Conservation (phyloP, 2,329 filamentous ascomycete species). For the Pseudogymnoascus sp. region DNA sequence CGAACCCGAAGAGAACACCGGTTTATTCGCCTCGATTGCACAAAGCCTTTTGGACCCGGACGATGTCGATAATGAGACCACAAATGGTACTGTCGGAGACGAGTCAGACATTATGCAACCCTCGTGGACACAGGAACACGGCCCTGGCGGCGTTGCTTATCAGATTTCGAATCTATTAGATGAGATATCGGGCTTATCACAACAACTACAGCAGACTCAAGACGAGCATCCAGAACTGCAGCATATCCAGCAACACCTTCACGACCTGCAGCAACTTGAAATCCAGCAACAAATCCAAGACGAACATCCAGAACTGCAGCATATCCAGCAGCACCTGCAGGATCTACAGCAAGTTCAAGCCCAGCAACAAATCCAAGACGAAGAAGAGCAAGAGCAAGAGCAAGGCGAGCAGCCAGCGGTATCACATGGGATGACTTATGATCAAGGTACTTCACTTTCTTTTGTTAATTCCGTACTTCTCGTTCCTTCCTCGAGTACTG, state of each 20-base stretch:
- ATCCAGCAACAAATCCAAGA: background rate
- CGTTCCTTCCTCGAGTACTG: background rate
- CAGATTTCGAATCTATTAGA: constrained; percentile 18
- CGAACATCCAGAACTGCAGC: too few relatives aligned
- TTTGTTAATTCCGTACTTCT: constrained; percentile 15
- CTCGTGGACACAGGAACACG: background rate
- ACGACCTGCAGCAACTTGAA: too few relatives aligned
- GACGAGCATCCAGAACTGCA: background rate
- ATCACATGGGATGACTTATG: constrained; percentile 16
- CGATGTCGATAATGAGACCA: background rate
- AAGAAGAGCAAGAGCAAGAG: constrained; percentile 23
- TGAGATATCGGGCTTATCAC: constrained; percentile 24
- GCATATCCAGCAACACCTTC: background rate
- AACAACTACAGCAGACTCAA: constrained; percentile 26
- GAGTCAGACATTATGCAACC: background rate
- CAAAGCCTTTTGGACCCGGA: background rate
- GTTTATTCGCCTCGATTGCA: background rate
- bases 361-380: constrained; percentile 15
- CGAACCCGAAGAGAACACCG: background rate
- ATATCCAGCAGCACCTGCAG: background rate
- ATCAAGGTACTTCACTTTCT: constrained; percentile 25
- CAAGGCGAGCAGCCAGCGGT: constrained; percentile 17
- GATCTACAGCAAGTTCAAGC: background rate
- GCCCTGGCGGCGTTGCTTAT: background rate
- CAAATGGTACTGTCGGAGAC: background rate